Evolutionary conservation across 768 basidiomycete genomes (phyloP).

Genomic region (Psilocybe tampanensis): DNA sequence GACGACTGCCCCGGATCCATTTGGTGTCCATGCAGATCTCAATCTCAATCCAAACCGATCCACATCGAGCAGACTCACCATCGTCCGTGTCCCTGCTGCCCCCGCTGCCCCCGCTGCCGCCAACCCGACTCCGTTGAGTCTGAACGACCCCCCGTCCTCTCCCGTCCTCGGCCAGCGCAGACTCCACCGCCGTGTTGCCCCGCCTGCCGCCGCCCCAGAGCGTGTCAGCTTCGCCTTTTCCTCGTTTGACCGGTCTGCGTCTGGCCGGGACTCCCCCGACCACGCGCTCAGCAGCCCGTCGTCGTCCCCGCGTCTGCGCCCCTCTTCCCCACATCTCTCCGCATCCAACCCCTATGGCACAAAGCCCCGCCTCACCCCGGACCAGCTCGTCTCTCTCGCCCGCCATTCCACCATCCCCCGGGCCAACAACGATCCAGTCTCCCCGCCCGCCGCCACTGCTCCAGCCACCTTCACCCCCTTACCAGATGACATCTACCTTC

Average conservation of each 20-base stretch:
- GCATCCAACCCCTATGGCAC: constrained; percentile 34
- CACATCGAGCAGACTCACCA: constrained; percentile 68
- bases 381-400: constrained; percentile 77
- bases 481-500: constrained; percentile 77
- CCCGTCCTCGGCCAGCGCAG: constrained; percentile 27
- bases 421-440: constrained; percentile 4
- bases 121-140: constrained; percentile 26
- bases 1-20: constrained; percentile 68
- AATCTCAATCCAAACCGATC: constrained; percentile 57
- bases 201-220: constrained; percentile 10
- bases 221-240: constrained; percentile 59
- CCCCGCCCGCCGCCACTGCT: constrained; percentile 10
- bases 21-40: constrained; percentile 52
- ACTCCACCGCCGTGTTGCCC: constrained; percentile 28
- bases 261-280: neutral
- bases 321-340: constrained; percentile 46
- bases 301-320: constrained; percentile 49
- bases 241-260: constrained; percentile 45
- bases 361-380: constrained; percentile 63
- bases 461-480: constrained; percentile 74
- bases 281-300: constrained; percentile 24
- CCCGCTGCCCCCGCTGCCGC: constrained; percentile 17
- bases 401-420: constrained; percentile 54
- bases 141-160: constrained; percentile 37
- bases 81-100: constrained; percentile 60